Conservation (phyloP, 2,329 filamentous ascomycete genomes). For the Fusarium nematophilum region DNA sequence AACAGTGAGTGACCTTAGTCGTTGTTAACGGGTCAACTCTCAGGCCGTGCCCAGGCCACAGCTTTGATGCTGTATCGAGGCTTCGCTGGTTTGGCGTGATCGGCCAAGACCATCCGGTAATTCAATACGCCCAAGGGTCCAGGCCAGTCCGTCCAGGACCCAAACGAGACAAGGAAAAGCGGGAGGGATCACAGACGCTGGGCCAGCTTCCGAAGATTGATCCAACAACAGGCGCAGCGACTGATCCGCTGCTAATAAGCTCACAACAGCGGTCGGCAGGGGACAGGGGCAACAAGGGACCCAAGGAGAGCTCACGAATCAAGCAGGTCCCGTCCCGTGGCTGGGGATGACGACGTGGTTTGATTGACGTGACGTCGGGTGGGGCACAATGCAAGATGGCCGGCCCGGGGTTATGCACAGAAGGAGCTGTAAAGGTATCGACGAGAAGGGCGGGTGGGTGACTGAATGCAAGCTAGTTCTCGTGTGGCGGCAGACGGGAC, state of each 20-base stretch:
- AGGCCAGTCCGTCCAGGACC: not conserved
- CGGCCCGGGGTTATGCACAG: slow-evolving; percentile 5
- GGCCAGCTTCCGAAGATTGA: slow-evolving; percentile 5
- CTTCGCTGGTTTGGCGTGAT: slow-evolving; percentile 12
- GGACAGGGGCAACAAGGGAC: slow-evolving; percentile 26
- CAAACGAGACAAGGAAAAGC: not conserved
- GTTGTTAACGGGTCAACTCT: not conserved
- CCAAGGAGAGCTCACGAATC: slow-evolving; percentile 27
- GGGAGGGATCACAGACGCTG: not conserved
- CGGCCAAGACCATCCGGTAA: slow-evolving; percentile 8
- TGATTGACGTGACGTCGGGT: slow-evolving; percentile 41
- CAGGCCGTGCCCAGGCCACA: slow-evolving; percentile 9
- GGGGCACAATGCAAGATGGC: slow-evolving; percentile 28
- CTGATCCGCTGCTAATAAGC: slow-evolving; percentile 35
- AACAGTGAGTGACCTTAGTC: not conserved
- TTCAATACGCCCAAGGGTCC: slow-evolving; percentile 6
- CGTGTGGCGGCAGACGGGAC: not conserved
- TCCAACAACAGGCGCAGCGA: slow-evolving; percentile 20
- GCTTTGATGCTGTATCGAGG: slow-evolving; percentile 10
- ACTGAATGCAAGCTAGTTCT: not conserved
- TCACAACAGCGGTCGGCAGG: slow-evolving; percentile 29
- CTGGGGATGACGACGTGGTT: slow-evolving; percentile 38
- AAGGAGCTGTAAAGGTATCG: not conserved
- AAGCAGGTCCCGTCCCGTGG: slow-evolving; percentile 32
- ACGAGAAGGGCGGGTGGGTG: not conserved